A percentile compares a stretch with the other conserved stretches of the same genome.
Conservation (phyloP, 2,329 filamentous ascomycete species). For the Penicillium glabrum region DNA sequence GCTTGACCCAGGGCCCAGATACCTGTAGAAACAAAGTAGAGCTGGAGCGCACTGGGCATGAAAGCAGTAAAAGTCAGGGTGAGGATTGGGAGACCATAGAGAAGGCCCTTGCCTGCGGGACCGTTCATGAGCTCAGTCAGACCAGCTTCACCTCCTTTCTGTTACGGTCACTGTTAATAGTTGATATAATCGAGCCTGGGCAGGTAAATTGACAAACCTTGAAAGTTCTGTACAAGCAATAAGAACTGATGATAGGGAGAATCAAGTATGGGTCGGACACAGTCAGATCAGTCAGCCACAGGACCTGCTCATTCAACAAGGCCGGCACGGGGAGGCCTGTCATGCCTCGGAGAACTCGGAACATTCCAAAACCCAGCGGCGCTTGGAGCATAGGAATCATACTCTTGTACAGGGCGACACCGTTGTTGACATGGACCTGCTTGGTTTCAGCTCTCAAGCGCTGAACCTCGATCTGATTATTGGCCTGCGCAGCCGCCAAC, state of each 20-base stretch:
- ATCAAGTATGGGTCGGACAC: conserved; percentile 74
- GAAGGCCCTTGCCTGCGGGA: conserved; percentile 34
- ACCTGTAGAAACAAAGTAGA: conserved; percentile 59
- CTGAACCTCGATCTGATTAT: conserved; percentile 52
- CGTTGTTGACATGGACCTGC: conserved; percentile 54
- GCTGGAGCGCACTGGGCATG: conserved; percentile 59
- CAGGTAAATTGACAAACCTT: conserved; percentile 48
- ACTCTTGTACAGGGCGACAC: conserved; percentile 53
- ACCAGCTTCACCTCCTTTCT: conserved; percentile 42
- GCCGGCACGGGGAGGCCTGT: conserved; percentile 75
- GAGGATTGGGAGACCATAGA: conserved; percentile 52
- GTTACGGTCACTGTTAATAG: conserved; percentile 2
- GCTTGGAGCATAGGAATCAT: conserved; percentile 62
- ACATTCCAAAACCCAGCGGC: conserved; percentile 77
- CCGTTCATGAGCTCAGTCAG: conserved; percentile 31
- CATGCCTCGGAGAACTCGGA: conserved; percentile 75
- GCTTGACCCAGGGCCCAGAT: conserved; percentile 45
- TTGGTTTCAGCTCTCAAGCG: conserved; percentile 50
- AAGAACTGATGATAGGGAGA: conserved; percentile 64
- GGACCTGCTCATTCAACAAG: conserved; percentile 66
- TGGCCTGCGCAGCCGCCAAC: conserved; percentile 41
- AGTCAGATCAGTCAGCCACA: conserved; percentile 81
- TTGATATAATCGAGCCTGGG: neutral
- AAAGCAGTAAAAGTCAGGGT: conserved; percentile 55
- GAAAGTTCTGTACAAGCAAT: conserved; percentile 58